Evolutionary conservation across 192 early-diverging fungal genomes (phyloP).

Genomic region (Coemansia sp.): DNA sequence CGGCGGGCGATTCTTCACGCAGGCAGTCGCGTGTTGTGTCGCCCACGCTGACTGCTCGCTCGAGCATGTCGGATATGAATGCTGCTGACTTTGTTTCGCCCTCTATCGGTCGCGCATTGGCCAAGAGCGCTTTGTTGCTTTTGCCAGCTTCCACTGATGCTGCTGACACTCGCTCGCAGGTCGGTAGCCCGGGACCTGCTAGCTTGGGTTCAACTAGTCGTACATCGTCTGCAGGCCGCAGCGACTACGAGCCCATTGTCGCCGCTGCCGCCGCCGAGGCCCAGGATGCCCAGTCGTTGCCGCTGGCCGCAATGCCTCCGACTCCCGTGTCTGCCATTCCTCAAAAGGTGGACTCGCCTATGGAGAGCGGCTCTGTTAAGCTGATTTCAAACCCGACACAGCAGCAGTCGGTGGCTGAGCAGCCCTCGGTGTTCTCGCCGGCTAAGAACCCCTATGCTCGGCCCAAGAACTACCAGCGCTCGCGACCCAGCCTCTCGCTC

Average conservation of each 20-base stretch:
- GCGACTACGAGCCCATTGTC: neutral
- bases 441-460: constrained; percentile 6
- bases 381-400: neutral
- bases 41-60: constrained; percentile 35
- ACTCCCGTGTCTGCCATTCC: neutral
- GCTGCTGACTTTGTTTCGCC: neutral
- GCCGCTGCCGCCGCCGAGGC: neutral
- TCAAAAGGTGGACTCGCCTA: neutral
- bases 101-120: constrained; percentile 13
- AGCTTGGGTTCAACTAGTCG: neutral
- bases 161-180: neutral
- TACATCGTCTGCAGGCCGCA: neutral
- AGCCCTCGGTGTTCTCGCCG: neutral
- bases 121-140: constrained; percentile 5
- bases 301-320: neutral
- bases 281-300: neutral
- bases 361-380: neutral
- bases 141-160: constrained; percentile 4
- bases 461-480: constrained; percentile 3
- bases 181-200: neutral
- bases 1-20: constrained; percentile 13
- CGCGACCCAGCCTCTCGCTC: neutral
- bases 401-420: neutral
- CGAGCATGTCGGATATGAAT: constrained; percentile 42
- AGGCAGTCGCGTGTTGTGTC: constrained; percentile 36